phyloP scores from a whole-genome alignment of 768 basidiomycete genomes.

The Tylopilus vinaceipallidus region DNA sequence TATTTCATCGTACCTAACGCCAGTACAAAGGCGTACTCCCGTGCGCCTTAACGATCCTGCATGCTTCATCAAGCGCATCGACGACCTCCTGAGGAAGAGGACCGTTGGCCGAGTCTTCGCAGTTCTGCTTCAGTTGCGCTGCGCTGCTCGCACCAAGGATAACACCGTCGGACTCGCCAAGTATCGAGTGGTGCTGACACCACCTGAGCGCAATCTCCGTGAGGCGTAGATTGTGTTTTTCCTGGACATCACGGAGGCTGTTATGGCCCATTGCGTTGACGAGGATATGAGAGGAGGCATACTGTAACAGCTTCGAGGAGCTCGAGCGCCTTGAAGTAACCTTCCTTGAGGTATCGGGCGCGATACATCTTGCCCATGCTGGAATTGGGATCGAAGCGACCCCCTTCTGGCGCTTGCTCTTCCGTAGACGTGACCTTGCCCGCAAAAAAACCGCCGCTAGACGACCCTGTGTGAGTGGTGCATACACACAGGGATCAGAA shows the following conservation, averaged over 20 bases:
- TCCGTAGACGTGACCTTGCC: conserved; percentile 43
- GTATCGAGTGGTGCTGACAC: conserved; percentile 54
- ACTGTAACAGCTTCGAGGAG: conserved; percentile 41
- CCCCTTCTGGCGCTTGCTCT: conserved; percentile 33
- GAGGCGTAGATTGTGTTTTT: conserved; percentile 45
- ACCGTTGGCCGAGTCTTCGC: conserved; percentile 48
- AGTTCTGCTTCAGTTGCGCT: conserved; percentile 43
- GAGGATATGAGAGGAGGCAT: conserved; percentile 8
- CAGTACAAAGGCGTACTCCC: conserved; percentile 38
- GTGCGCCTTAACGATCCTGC: conserved; percentile 36
- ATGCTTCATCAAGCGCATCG: conserved; percentile 49
- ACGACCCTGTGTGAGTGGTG: background rate
- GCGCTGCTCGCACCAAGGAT: conserved; percentile 50
- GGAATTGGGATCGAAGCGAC: conserved; percentile 41
- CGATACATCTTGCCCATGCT: conserved; percentile 45
- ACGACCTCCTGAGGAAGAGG: conserved; percentile 53
- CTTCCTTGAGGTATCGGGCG: conserved; percentile 41
- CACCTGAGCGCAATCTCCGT: conserved; percentile 60
- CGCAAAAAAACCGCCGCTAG: conserved; percentile 30
- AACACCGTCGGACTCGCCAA: conserved; percentile 44
- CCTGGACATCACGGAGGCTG: background rate
- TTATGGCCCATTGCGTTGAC: background rate
- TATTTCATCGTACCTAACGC: conserved; percentile 20
- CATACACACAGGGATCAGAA: background rate
- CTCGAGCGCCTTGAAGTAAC: conserved; percentile 44